Conservation (phyloP, 129 eudicot species). For the Apium graveolens region DNA sequence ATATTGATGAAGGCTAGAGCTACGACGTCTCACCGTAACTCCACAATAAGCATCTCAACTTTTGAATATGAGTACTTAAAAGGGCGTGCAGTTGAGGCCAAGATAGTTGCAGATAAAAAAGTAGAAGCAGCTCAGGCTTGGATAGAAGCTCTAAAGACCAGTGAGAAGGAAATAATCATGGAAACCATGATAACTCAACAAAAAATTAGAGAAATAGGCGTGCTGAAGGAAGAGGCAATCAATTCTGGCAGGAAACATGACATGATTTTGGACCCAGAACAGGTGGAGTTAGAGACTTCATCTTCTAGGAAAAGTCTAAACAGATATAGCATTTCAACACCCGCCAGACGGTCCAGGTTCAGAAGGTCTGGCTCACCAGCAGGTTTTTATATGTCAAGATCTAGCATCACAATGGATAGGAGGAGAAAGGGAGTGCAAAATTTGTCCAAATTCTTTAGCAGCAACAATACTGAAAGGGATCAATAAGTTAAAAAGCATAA, state of each 20-base stretch:
- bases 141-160: conserved; percentile 67
- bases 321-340: conserved; percentile 25
- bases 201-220: conserved; percentile 7
- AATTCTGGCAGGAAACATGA: conserved; percentile 11
- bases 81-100: conserved; percentile 45
- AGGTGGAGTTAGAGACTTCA: conserved; percentile 8
- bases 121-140: conserved; percentile 82
- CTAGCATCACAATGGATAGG: conserved; percentile 28
- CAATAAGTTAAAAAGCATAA: not conserved
- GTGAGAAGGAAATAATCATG: conserved; percentile 50
- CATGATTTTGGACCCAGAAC: conserved; percentile 15
- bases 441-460: conserved; percentile 39
- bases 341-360: conserved; percentile 28
- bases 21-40: conserved; percentile 26
- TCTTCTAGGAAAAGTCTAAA: conserved; percentile 23
- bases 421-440: conserved; percentile 38
- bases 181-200: conserved; percentile 30
- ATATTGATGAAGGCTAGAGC: conserved; percentile 41
- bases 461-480: conserved; percentile 23
- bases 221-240: conserved; percentile 11
- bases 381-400: conserved; percentile 20
- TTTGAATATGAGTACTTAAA: conserved; percentile 67
- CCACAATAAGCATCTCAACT: conserved; percentile 45
- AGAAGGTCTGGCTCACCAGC: conserved; percentile 39
- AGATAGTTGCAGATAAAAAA: conserved; percentile 68